These are phyloP conservation scores for Suaeda aralocaspica DNA, from an alignment of 148 eudicot species.

Conservation along the genomic window DNA sequence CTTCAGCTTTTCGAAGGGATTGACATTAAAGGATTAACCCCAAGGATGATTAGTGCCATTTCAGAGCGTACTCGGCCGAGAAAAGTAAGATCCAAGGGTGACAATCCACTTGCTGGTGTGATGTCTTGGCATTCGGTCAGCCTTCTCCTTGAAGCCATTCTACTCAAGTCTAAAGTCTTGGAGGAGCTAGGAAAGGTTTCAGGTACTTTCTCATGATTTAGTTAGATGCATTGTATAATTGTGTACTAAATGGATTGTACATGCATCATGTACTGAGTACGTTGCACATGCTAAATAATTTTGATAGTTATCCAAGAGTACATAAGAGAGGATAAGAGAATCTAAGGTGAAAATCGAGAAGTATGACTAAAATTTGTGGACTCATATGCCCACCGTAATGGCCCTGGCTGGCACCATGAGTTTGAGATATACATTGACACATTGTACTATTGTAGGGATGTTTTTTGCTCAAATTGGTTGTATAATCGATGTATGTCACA, in stretches of 20 bases:
- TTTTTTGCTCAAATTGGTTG: too few species aligned
- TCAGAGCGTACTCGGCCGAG: slow-evolving; percentile 49
- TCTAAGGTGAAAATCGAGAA: too few species aligned
- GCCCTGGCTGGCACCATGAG: too few species aligned
- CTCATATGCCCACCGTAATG: too few species aligned
- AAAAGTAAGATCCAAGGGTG: slow-evolving; percentile 49
- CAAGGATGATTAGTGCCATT: slow-evolving; percentile 64
- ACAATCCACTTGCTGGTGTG: slow-evolving; percentile 40
- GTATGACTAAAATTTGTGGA: too few species aligned
- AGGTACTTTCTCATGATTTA: slow-evolving; percentile 45
- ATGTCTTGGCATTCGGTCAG: slow-evolving; percentile 97
- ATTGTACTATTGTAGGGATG: too few species aligned
- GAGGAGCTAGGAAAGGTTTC: slow-evolving; percentile 56
- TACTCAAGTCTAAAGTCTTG: slow-evolving; percentile 78
- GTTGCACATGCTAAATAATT: too few species aligned
- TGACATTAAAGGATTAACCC: slow-evolving; percentile 58
- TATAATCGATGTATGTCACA: too few species aligned
- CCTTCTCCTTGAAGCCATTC: slow-evolving; percentile 80
- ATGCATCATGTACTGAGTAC: too few species aligned
- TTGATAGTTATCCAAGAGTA: too few species aligned
- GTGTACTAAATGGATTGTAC: not conserved
- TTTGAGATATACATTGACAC: too few species aligned
- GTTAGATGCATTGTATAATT: not conserved
- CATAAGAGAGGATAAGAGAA: too few species aligned
- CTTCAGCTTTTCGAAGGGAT: slow-evolving; percentile 92